These are phyloP conservation scores for Alternaria incomplexa DNA, from an alignment of 2,329 filamentous ascomycete species.

Conservation along the genomic window DNA sequence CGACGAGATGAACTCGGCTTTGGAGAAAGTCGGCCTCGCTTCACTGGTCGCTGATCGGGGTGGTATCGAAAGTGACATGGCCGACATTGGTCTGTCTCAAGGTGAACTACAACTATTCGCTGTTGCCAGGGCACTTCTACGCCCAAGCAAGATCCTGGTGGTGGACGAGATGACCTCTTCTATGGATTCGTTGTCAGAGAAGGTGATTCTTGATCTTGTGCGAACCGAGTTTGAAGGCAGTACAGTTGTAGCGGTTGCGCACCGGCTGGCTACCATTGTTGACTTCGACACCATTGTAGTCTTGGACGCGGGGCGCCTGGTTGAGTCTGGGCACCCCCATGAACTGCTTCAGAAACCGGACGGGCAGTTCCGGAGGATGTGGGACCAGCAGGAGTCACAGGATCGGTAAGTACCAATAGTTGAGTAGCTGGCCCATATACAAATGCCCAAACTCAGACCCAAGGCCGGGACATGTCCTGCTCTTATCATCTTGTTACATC, in stretches of 20 bases:
- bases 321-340: background rate
- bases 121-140: background rate
- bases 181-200: background rate
- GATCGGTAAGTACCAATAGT: background rate
- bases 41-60: background rate
- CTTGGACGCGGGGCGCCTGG: background rate
- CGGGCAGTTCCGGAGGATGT: background rate
- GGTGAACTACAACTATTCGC: background rate
- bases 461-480: background rate
- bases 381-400: background rate
- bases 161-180: background rate
- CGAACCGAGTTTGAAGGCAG: background rate
- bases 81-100: background rate
- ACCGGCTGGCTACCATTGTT: background rate
- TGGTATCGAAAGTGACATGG: background rate
- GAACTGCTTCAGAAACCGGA: background rate
- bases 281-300: background rate
- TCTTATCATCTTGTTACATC: background rate
- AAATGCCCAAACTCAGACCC: background rate
- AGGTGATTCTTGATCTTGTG: background rate
- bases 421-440: background rate
- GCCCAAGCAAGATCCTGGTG: background rate
- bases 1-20: background rate
- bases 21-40: background rate
- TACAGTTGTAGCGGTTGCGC: background rate